phyloP scores from a whole-genome alignment of 352 stramenopile genomes.

The Phytophthora aleatoria region DNA sequence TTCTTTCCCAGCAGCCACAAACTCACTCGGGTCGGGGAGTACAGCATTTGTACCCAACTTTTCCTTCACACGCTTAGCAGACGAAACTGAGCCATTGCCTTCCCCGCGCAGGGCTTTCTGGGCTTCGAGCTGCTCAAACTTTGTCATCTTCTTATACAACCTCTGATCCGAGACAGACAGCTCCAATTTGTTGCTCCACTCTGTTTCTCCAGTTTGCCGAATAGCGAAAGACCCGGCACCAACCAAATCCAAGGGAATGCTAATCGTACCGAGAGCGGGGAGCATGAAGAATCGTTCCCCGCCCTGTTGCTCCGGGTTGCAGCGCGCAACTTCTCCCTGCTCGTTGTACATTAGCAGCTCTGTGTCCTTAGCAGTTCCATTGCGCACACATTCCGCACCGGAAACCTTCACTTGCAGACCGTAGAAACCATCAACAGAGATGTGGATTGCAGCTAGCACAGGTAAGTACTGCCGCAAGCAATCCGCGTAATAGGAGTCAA shows the following conservation, averaged over 20 bases:
- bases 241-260: slow-evolving; percentile 79
- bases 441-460: slow-evolving; percentile 68
- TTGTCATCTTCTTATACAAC: slow-evolving; percentile 76
- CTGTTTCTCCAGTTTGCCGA: slow-evolving; percentile 81
- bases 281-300: slow-evolving; percentile 63
- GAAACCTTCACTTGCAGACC: slow-evolving; percentile 82
- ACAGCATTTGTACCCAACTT: slow-evolving; percentile 69
- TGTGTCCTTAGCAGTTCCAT: slow-evolving; percentile 78
- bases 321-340: slow-evolving; percentile 44
- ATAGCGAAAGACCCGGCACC: slow-evolving; percentile 78
- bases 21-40: slow-evolving; percentile 53
- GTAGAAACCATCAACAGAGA: slow-evolving; percentile 72
- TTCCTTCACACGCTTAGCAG: slow-evolving; percentile 61
- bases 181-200: slow-evolving; percentile 82
- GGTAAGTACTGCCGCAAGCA: slow-evolving; percentile 74
- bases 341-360: slow-evolving; percentile 75
- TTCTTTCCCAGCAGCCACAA: slow-evolving; percentile 60
- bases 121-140: slow-evolving; percentile 72
- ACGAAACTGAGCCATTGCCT: slow-evolving; percentile 45
- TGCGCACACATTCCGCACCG: slow-evolving; percentile 74
- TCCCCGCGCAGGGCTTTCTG: slow-evolving; percentile 63
- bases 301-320: slow-evolving; percentile 64
- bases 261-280: slow-evolving; percentile 51
- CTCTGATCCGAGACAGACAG: slow-evolving; percentile 76
- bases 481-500: slow-evolving; percentile 79